Evolutionary conservation across 306 rosid genomes (phyloP).

Genomic region (Castanea crenata): DNA sequence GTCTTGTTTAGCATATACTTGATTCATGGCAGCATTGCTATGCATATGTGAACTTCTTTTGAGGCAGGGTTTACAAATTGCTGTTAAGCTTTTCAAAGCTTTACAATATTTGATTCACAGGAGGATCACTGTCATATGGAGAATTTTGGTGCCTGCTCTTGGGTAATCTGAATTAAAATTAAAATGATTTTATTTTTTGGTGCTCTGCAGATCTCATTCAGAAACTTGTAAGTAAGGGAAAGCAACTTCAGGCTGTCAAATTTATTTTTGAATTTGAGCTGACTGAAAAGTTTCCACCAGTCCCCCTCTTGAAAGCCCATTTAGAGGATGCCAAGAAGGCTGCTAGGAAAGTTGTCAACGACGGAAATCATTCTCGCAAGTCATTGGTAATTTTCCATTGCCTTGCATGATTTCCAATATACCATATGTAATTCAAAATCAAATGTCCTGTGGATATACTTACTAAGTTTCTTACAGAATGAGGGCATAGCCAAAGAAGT

Average conservation of each 20-base stretch:
- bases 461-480: conserved; percentile 44
- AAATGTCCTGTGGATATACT: conserved; percentile 15
- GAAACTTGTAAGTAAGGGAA: conserved; percentile 54
- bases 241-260: conserved; percentile 62
- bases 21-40: background rate
- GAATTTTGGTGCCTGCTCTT: background rate
- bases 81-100: background rate
- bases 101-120: background rate
- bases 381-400: conserved; percentile 45
- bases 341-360: conserved; percentile 41
- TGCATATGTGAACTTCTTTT: background rate
- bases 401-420: conserved; percentile 16
- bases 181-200: conserved; percentile 11
- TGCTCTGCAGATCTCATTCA: conserved; percentile 63
- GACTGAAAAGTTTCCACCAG: conserved; percentile 66
- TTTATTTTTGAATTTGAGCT: conserved; percentile 63
- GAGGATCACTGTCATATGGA: background rate
- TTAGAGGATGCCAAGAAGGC: conserved; percentile 53
- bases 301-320: conserved; percentile 58
- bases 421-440: background rate
- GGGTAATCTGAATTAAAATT: conserved; percentile 6
- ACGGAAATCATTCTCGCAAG: conserved; percentile 55
- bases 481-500: conserved; percentile 62
- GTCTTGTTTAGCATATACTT: background rate
- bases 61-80: background rate